Evolutionary conservation across 148 eudicot species (phyloP), one percentile per base, ranked within the genome.

Genomic region (Diospyros kaki): DNA sequence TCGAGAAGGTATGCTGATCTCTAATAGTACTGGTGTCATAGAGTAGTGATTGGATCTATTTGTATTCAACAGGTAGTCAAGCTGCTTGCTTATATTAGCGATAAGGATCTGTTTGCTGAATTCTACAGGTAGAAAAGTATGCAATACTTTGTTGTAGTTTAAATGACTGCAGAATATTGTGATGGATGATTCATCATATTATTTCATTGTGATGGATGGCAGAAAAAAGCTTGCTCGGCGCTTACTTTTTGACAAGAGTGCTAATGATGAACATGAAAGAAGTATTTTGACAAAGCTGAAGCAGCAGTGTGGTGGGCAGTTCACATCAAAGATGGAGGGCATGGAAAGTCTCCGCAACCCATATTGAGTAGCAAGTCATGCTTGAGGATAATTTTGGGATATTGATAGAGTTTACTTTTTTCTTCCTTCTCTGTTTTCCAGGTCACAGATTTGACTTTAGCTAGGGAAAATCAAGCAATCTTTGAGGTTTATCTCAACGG

Each of bases 21-120:
- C 40, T 69, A n/a, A n/a, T 28, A n/a, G 39, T 28, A 3, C 18
- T 60, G 64, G 64, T 60, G 59, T 6, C 3, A 10, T 9, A 55
- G 12, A 55, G 52, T 48, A 41, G 14, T 38, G n/a, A 14, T 58
- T 44, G 52, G 13, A 66, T 58, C 42, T 66, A 38, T 66, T 5
- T 55, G 3, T 42, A 17, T 43, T 70, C 1, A 82, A 64, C 74
- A 91, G 96, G 96, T 88, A 50, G 90, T 86, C 38, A 87, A 88
- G 82, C 86, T 87, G 78, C 83, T 90, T 60, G 95, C 90, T 3
- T 90, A 88, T 79, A 85, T 88, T 61, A 90, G 95, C 60, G 92
- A 90, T 70, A 90, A 90, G 72, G 95, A 90, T 76, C 72, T 90
- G 46, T 90, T 90, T 78, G 95, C 92, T 42, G 96, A 91, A 69